phyloP scores from a whole-genome alignment of 352 stramenopile genomes.

The Pythium brachiatum region DNA sequence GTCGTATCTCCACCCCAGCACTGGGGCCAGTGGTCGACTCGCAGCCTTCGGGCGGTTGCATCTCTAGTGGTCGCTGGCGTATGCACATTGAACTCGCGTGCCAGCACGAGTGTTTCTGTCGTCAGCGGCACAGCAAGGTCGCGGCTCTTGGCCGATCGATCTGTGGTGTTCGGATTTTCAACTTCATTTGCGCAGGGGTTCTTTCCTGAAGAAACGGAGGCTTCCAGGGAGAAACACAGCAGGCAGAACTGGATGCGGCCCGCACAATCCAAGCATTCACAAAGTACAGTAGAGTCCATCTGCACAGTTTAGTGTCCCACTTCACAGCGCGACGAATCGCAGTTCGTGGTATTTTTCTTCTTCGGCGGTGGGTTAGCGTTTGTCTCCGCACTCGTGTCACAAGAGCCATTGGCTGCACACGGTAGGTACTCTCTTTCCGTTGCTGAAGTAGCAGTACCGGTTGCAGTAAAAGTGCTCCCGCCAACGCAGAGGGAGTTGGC shows the following conservation, averaged over 20 bases:
- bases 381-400: slow-evolving; percentile 2
- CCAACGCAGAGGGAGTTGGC: not conserved
- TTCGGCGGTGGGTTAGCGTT: not conserved
- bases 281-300: too few relatives aligned
- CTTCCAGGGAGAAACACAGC: too few relatives aligned
- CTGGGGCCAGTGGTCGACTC: not conserved
- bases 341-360: not conserved
- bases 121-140: not conserved
- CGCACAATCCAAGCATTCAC: too few relatives aligned
- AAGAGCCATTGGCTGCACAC: not conserved
- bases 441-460: not conserved
- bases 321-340: not conserved
- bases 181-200: not conserved
- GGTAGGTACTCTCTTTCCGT: not conserved
- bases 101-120: not conserved
- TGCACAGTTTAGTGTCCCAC: too few relatives aligned
- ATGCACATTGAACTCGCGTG: not conserved
- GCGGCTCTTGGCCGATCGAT: not conserved
- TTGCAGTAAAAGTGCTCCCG: not conserved
- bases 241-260: too few relatives aligned
- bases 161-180: too few relatives aligned
- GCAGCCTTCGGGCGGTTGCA: not conserved
- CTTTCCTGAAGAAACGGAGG: not conserved
- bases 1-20: not conserved
- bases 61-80: not conserved